Base-by-base conservation (phyloP, 2,329 filamentous ascomycete genomes). In the Clonostachys sp. region DNA sequence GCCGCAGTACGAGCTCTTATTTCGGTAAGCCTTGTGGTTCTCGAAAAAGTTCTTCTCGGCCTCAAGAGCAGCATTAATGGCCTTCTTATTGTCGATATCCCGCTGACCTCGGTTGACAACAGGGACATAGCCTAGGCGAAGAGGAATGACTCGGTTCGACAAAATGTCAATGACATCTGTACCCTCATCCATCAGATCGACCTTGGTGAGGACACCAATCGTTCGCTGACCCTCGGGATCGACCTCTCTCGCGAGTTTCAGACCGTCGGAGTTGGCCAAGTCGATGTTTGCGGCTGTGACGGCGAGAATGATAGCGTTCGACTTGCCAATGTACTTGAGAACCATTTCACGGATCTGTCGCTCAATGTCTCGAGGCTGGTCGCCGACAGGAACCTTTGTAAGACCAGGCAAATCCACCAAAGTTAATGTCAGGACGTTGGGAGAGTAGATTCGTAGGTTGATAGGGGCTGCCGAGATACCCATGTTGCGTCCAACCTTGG, bases 151-250 rank as follows among this genome's bases (percentile, higher is more conserved):
- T 61, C 94, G 87, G 50, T 95, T 95, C 55, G 94, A 95, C 61
- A 99, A 78, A 74, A 99, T 99, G 70, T 99, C 94, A 56, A 99
- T 92, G 40, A 97, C 94, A 62, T 99, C 94, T 46, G 94, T 99
- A 47, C 94, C 94, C 24, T 96, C 90, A 67, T 99, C 94, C 94
- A 99, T 99, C 63, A 99, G 73, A 73, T 99, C 94, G 51, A 99
- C 91, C 79, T 99, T 99, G 58, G 92, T 97, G 59, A 99, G 79
- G 52, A 99, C 94, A 80, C 94, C 94, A 56, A 99, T 99, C 44
- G 94, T 99, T 65, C 94, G 83, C 73, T 97, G 92, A 62, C 94
- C 94, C 66, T 99, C 91, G 4, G 92, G 92, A 60, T 99, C 94
- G 40, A 99, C 94, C 72, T 99, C 92, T 61, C 94, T 83, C 39